phyloP scores from a whole-genome alignment of 2,329 filamentous ascomycete species.

The Botrytis hyacinthi region DNA sequence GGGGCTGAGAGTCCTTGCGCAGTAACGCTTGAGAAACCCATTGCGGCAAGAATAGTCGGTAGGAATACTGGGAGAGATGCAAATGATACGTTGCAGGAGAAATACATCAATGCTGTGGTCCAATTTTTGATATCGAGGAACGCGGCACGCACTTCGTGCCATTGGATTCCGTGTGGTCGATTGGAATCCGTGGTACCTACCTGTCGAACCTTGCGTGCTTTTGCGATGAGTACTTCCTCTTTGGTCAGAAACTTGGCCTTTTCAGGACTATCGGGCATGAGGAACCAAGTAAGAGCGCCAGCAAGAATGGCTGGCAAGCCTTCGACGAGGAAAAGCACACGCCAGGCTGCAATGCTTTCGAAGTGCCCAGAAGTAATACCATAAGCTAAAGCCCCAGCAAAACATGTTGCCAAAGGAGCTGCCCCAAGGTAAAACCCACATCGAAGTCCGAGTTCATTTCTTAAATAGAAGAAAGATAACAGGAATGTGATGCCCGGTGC shows the following conservation, averaged over 20 bases:
- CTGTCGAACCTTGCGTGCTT: slow-evolving; percentile 52
- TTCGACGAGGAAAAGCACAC: slow-evolving; percentile 63
- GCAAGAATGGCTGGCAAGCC: slow-evolving; percentile 58
- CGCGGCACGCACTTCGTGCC: slow-evolving; percentile 47
- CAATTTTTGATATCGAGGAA: slow-evolving; percentile 47
- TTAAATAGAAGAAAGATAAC: slow-evolving; percentile 49
- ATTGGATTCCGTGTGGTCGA: slow-evolving; percentile 47
- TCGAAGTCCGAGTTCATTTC: slow-evolving; percentile 64
- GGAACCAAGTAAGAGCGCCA: slow-evolving; percentile 54
- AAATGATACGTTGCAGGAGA: slow-evolving; percentile 63
- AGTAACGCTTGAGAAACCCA: slow-evolving; percentile 66
- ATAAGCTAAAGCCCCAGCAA: slow-evolving; percentile 66
- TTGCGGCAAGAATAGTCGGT: slow-evolving; percentile 60
- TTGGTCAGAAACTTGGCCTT: slow-evolving; percentile 50
- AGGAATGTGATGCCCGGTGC: slow-evolving; percentile 44
- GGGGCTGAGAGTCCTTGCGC: slow-evolving; percentile 72
- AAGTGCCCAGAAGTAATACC: slow-evolving; percentile 62
- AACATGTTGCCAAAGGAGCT: slow-evolving; percentile 66
- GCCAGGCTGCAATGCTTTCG: slow-evolving; percentile 56
- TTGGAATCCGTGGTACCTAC: slow-evolving; percentile 49
- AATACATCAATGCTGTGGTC: slow-evolving; percentile 50
- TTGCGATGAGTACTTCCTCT: slow-evolving; percentile 51
- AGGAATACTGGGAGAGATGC: slow-evolving; percentile 64
- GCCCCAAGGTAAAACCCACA: slow-evolving; percentile 66
- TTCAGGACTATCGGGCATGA: slow-evolving; percentile 51